A percentile compares a stretch with the other conserved stretches of the same genome.
Conservation (phyloP, 106 monocot genomes). For the Dendrobium chrysotoxum region DNA sequence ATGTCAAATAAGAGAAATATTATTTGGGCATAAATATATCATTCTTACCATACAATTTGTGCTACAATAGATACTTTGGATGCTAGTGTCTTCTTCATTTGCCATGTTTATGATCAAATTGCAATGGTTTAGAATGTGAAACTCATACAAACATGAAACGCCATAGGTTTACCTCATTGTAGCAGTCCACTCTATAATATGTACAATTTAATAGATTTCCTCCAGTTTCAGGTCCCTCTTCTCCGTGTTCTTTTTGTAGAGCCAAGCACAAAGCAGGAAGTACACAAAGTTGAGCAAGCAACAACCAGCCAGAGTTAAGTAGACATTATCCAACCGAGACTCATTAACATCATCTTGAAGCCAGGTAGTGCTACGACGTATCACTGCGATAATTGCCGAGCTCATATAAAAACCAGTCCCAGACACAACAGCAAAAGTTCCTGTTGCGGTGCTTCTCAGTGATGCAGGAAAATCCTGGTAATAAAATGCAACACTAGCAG, state of each 20-base stretch:
- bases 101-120: background rate
- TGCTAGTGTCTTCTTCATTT: background rate
- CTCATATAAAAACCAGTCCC: slow-evolving; percentile 4
- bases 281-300: slow-evolving; percentile 6
- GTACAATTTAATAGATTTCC: background rate
- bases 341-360: slow-evolving; percentile 8
- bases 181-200: background rate
- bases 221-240: background rate
- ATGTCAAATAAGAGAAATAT: background rate
- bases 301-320: background rate
- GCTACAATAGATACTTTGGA: too few species aligned
- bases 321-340: slow-evolving; percentile 10
- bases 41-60: background rate
- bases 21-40: background rate
- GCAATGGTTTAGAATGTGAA: background rate
- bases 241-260: slow-evolving; percentile 1
- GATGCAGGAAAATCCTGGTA: slow-evolving; percentile 9
- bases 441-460: background rate
- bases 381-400: background rate
- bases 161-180: background rate
- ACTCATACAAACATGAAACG: background rate
- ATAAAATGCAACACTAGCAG: slow-evolving; percentile 4
- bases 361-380: slow-evolving; percentile 2
- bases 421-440: background rate
- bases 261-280: background rate